Evolutionary conservation across 371 early-diverging fungal genomes (phyloP), one percentile per base, ranked within the genome.

Genomic region (Lichtheimia ornata): DNA sequence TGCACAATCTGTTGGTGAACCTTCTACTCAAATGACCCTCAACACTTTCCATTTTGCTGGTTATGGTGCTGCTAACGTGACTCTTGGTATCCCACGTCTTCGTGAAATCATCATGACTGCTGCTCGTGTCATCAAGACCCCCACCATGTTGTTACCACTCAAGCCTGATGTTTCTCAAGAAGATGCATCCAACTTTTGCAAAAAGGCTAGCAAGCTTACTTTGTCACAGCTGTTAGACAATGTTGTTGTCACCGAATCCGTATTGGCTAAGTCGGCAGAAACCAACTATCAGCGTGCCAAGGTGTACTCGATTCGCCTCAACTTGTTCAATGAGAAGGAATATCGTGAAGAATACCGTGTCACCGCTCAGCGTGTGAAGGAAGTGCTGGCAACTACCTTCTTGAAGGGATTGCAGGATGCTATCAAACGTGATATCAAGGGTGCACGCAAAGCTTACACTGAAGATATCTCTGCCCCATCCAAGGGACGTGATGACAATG

Each of bases 21-120:
- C 99, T n/a, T 97, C 97, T 40, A 99, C 99, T 9, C 99, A 99
- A 76, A 99, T 99, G 99, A 99, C 99, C 22, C 84, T 99, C 50
- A 99, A 99, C 83, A 99, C 99, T 60, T 99, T 99, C 93, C 99
- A 99, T 84, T 94, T 99, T 84, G 99, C 99, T 63, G 99, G 99
- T 59, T 97, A 97, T 70, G 99, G 99, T 79, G 98, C 97, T 66
- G 89, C 93, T 79, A 98, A 98, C 86, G 99, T 99, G 65, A 99
- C 99, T 0, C 90, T 99, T 51, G 99, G 99, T 89, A 99, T 99
- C 71, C 99, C 99, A 25, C 94, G 99, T 84, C 86, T 99, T 54
- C 92, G 98, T 72, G 99, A 99, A 87, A 97, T 99, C 65, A 91
- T 99, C 71, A 99, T 99, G 98, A 96, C 97, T 1, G 99, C 99